phyloP scores from a whole-genome alignment of 75 land plant genomes.

The Pinus albicaulis region DNA sequence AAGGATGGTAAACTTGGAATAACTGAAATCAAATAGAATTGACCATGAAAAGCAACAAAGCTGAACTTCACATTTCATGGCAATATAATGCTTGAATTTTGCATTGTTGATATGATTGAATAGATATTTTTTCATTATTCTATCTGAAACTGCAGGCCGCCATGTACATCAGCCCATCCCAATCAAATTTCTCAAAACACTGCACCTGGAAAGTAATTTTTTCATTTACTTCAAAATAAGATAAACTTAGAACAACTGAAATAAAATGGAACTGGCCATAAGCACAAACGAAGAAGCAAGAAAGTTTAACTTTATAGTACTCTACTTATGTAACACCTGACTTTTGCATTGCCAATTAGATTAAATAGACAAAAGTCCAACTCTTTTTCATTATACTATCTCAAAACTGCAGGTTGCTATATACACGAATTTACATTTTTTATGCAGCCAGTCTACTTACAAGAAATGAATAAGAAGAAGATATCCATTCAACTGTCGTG shows the following conservation, averaged over 20 bases:
- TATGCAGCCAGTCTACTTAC: neutral
- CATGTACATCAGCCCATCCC: neutral
- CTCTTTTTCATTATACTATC: neutral
- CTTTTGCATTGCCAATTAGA: neutral
- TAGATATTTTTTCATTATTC: neutral
- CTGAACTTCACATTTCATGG: neutral
- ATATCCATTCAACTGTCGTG: neutral
- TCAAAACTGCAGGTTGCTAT: neutral
- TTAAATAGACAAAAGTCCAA: neutral
- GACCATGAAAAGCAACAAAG: constrained; percentile 1
- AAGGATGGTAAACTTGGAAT: neutral
- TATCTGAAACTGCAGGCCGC: neutral
- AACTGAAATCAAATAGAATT: neutral
- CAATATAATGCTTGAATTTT: neutral
- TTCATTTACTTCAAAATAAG: neutral
- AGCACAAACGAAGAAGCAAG: neutral
- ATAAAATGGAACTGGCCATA: neutral
- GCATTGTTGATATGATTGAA: neutral
- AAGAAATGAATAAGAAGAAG: neutral
- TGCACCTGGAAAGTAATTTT: neutral
- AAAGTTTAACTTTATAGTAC: neutral
- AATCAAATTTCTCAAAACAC: neutral
- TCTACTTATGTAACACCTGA: neutral
- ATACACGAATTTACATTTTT: constrained; percentile 4
- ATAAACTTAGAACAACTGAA: neutral